These are phyloP conservation scores for Macrocybe gigantea DNA, from an alignment of 768 basidiomycete species.

Conservation along the genomic window DNA sequence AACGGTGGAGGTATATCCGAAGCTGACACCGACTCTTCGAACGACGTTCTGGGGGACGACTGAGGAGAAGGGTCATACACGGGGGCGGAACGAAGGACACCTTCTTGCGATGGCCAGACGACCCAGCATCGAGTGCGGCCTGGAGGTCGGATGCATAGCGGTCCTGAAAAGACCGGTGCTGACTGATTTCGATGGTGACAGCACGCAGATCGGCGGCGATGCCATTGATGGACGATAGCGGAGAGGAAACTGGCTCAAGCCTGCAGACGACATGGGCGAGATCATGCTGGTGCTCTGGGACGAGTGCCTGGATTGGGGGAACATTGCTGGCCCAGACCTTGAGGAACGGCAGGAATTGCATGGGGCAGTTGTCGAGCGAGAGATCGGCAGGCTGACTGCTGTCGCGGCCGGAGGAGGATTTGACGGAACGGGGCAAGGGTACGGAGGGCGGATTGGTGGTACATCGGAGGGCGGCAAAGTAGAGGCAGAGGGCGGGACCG, in stretches of 20 bases:
- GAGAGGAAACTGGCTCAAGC: conserved; percentile 40
- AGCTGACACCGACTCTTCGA: conserved; percentile 4
- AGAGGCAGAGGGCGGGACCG: conserved; percentile 69
- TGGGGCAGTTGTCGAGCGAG: conserved; percentile 63
- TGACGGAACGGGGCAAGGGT: conserved; percentile 59
- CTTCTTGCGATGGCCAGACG: conserved; percentile 28
- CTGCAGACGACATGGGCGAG: conserved; percentile 79
- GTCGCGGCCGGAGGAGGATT: conserved; percentile 19
- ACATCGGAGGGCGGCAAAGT: conserved; percentile 76
- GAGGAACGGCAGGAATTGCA: conserved; percentile 61
- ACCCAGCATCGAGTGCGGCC: conserved; percentile 68
- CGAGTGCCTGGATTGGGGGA: conserved; percentile 48
- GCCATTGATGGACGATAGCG: conserved; percentile 40
- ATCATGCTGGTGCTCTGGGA: conserved; percentile 69
- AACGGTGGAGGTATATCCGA: too few species aligned
- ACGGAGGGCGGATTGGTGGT: conserved; percentile 77
- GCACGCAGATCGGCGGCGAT: conserved; percentile 80
- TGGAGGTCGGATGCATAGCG: conserved; percentile 71
- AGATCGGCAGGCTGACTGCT: conserved; percentile 50
- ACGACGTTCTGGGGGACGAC: conserved; percentile 9
- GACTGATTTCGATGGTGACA: conserved; percentile 83
- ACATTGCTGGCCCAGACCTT: conserved; percentile 71
- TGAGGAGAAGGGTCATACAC: conserved; percentile 36
- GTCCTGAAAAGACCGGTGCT: conserved; percentile 78
- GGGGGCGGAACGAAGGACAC: conserved; percentile 73